Conservation (phyloP, 306 rosid genomes). For the Herpetospermum pedunculosum region DNA sequence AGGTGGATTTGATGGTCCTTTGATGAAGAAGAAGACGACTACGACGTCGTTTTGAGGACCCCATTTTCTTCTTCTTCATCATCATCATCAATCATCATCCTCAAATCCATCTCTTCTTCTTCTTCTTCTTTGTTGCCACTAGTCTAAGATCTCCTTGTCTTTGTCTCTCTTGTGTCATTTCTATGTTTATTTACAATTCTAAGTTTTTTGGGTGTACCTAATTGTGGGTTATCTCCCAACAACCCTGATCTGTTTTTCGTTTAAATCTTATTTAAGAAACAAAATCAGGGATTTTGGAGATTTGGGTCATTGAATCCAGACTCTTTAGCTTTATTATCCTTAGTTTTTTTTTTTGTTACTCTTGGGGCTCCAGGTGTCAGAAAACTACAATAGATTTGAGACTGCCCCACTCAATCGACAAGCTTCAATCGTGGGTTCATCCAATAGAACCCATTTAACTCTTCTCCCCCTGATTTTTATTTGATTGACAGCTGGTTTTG, state of each 20-base stretch:
- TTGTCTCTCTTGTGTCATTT: constrained; percentile 20
- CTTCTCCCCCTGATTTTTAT: constrained; percentile 1
- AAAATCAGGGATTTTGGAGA: constrained; percentile 24
- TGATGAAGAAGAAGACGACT: constrained; percentile 29
- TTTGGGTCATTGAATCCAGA: constrained; percentile 41
- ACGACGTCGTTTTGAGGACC: constrained; percentile 29
- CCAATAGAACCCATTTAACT: constrained; percentile 21
- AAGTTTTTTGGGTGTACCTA: constrained; percentile 33
- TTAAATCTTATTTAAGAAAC: constrained; percentile 10
- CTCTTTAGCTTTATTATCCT: constrained; percentile 16
- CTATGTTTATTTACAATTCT: background rate
- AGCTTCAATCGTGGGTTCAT: constrained; percentile 18
- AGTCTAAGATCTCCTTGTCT: constrained; percentile 9
- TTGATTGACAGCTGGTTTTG: constrained; percentile 37
- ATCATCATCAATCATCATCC: constrained; percentile 21
- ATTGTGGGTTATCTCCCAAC: constrained; percentile 22
- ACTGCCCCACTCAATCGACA: constrained; percentile 36
- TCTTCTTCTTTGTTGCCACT: constrained; percentile 15
- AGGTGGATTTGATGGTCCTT: constrained; percentile 25
- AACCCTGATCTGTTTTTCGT: constrained; percentile 29
- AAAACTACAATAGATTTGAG: constrained; percentile 29
- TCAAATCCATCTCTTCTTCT: constrained; percentile 15
- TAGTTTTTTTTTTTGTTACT: constrained; percentile 11
- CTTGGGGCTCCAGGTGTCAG: constrained; percentile 42
- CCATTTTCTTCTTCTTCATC: constrained; percentile 32